phyloP scores from a whole-genome alignment of 305 asterid genomes.

The Fraxinus dipetala region DNA sequence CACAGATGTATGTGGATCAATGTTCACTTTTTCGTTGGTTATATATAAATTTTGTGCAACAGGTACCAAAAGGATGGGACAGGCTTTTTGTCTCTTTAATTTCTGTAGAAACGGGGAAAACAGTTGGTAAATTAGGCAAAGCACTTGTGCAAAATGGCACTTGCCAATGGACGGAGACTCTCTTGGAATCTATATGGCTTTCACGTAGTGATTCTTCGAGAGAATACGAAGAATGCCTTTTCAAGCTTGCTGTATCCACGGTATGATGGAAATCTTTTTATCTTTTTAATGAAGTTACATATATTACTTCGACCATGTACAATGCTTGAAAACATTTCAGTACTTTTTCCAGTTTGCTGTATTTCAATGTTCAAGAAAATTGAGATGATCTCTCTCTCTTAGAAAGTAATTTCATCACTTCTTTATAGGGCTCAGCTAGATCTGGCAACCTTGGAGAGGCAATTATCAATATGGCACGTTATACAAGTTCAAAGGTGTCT shows the following conservation, averaged over 20 bases:
- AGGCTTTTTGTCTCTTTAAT: conserved; percentile 56
- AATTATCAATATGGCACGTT: conserved; percentile 55
- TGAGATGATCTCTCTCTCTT: background rate
- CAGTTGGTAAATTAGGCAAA: conserved; percentile 64
- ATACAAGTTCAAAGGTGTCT: conserved; percentile 46
- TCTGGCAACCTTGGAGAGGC: conserved; percentile 79
- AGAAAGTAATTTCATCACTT: conserved; percentile 7
- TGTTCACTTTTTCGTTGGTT: background rate
- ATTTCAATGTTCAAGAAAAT: background rate
- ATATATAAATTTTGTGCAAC: background rate
- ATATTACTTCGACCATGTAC: background rate
- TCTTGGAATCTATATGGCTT: conserved; percentile 65
- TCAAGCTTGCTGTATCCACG: conserved; percentile 69
- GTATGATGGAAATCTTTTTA: conserved; percentile 31
- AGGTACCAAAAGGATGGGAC: conserved; percentile 99
- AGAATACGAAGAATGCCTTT: conserved; percentile 56
- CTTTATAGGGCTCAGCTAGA: conserved; percentile 68
- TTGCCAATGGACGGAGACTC: conserved; percentile 78
- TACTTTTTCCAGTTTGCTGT: background rate
- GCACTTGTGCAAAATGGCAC: conserved; percentile 63
- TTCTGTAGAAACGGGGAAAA: conserved; percentile 69
- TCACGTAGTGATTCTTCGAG: conserved; percentile 51
- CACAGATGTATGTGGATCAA: background rate
- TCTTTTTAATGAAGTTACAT: background rate
- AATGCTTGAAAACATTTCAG: background rate